Evolutionary conservation across 768 basidiomycete species (phyloP).

Genomic region (Naganishia antarctica): DNA sequence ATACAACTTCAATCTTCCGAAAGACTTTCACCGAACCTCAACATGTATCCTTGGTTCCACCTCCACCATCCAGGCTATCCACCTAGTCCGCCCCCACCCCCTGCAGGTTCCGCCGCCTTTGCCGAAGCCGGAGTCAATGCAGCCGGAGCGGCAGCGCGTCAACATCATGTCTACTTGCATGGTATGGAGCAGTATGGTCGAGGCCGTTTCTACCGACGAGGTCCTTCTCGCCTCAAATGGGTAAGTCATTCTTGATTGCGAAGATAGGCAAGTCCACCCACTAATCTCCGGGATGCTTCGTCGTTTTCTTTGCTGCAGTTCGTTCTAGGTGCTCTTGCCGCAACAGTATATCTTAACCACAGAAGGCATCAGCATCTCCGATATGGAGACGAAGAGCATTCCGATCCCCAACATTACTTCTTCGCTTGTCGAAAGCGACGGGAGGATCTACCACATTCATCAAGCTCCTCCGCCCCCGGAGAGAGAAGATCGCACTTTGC

Average conservation of each 20-base stretch:
- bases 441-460: not conserved
- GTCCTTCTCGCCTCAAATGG: constrained; percentile 12
- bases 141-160: not conserved
- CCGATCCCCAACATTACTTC: not conserved
- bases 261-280: not conserved
- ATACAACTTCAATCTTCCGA: not conserved
- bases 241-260: not conserved
- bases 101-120: not conserved
- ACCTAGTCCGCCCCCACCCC: not conserved
- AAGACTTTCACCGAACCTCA: not conserved
- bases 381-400: not conserved
- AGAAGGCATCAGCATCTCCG: constrained; percentile 1
- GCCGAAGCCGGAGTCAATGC: constrained; percentile 11
- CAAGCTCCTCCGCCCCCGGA: too few species aligned
- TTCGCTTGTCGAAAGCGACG: constrained; percentile 10
- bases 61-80: not conserved
- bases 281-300: not conserved
- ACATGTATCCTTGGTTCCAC: constrained; percentile 13
- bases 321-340: constrained; percentile 1
- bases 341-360: not conserved
- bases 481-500: too few species aligned
- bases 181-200: not conserved
- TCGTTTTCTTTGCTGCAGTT: not conserved
- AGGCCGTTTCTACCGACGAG: not conserved
- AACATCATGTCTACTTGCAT: constrained; percentile 15